Evolutionary conservation across 2,329 filamentous ascomycete species (phyloP).

Genomic region (Aspergillus terreus): DNA sequence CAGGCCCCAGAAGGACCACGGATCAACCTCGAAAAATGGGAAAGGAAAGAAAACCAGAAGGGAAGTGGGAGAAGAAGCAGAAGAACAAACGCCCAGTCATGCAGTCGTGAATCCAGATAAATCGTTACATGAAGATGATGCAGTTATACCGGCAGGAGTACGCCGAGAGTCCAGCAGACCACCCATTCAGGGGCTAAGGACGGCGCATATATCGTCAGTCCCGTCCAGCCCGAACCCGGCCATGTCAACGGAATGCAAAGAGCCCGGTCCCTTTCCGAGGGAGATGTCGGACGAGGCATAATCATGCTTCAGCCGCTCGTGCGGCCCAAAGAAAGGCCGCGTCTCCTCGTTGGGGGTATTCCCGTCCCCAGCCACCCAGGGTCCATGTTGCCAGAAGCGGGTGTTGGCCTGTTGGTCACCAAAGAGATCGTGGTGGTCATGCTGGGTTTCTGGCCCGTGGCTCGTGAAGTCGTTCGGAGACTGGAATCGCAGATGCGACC

Average conservation of each 20-base stretch:
- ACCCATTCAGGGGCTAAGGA: constrained; percentile 35
- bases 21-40: constrained; percentile 1
- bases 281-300: constrained; percentile 44
- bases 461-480: constrained; percentile 39
- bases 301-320: constrained; percentile 41
- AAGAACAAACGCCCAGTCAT: constrained; percentile 38
- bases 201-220: constrained; percentile 33
- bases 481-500: constrained; percentile 40
- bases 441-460: constrained; percentile 32
- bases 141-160: constrained; percentile 27
- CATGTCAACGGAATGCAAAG: constrained; percentile 44
- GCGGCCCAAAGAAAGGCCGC: constrained; percentile 42
- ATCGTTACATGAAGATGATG: constrained; percentile 37
- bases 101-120: constrained; percentile 39
- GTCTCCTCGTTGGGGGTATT: constrained; percentile 41
- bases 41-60: constrained; percentile 4
- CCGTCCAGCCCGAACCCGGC: constrained; percentile 41
- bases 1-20: not conserved
- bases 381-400: constrained; percentile 43
- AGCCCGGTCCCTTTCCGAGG: constrained; percentile 39
- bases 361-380: constrained; percentile 40
- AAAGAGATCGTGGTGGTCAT: constrained; percentile 44
- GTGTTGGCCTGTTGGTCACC: constrained; percentile 43
- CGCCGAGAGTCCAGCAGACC: constrained; percentile 7
- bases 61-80: constrained; percentile 12